These are phyloP conservation scores for Fusarium denticulatum DNA, from an alignment of 2,329 filamentous ascomycete genomes.

Conservation along the genomic window DNA sequence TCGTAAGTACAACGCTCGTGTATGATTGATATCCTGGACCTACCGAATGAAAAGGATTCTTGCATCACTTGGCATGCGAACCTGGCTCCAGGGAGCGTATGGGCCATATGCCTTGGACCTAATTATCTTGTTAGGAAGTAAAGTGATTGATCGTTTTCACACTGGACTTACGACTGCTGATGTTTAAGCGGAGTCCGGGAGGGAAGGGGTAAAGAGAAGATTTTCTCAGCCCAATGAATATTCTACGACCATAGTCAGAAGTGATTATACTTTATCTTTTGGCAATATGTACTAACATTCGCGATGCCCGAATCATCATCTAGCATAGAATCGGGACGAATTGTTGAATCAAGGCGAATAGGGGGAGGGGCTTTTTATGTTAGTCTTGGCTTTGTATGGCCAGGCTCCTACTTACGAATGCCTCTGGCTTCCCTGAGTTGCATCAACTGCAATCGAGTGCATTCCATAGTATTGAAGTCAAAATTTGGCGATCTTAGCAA, in stretches of 20 bases:
- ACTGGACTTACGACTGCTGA: slow-evolving; percentile 44
- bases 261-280: background rate
- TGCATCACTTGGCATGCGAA: slow-evolving; percentile 58
- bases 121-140: background rate
- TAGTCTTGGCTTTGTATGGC: slow-evolving; percentile 1
- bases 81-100: slow-evolving; percentile 54
- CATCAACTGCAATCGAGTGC: slow-evolving; percentile 59
- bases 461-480: slow-evolving; percentile 65
- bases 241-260: slow-evolving; percentile 48
- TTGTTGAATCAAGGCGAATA: slow-evolving; percentile 47
- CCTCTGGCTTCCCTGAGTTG: slow-evolving; percentile 62
- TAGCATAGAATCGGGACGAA: slow-evolving; percentile 48
- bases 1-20: slow-evolving; percentile 1
- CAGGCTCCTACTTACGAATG: slow-evolving; percentile 56
- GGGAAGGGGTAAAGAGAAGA: slow-evolving; percentile 65
- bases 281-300: slow-evolving; percentile 22
- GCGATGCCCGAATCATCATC: slow-evolving; percentile 39
- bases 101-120: slow-evolving; percentile 61
- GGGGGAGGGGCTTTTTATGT: slow-evolving; percentile 49
- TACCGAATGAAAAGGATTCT: slow-evolving; percentile 67
- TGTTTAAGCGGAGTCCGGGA: slow-evolving; percentile 61
- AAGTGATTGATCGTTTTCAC: background rate
- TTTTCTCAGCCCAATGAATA: slow-evolving; percentile 69
- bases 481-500: slow-evolving; percentile 57
- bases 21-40: background rate